A percentile compares a stretch with the other conserved stretches of the same genome.
Conservation (phyloP, 2,329 filamentous ascomycete genomes). For the Botrytis aclada region DNA sequence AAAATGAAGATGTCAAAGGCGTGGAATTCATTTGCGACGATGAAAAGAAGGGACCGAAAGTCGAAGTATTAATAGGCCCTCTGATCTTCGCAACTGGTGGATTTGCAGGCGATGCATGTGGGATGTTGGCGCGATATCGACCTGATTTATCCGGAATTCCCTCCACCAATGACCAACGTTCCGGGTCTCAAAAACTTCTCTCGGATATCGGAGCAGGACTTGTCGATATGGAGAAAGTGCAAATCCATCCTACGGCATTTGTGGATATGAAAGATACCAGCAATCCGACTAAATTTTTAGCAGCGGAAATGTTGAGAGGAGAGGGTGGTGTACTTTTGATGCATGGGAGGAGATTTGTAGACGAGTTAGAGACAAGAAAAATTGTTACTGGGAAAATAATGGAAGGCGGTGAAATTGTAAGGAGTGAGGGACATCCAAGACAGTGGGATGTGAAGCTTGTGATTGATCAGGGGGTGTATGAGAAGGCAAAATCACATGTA, state of each 20-base stretch:
- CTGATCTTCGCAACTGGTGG: conserved; percentile 61
- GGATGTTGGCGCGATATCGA: conserved; percentile 53
- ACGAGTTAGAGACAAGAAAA: conserved; percentile 60
- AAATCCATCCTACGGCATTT: conserved; percentile 65
- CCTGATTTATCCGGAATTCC: conserved; percentile 58
- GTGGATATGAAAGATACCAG: conserved; percentile 49
- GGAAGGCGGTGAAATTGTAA: conserved; percentile 30
- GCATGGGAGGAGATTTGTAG: conserved; percentile 53
- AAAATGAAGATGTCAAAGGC: conserved; percentile 44
- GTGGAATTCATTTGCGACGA: conserved; percentile 47
- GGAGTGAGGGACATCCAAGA: conserved; percentile 36
- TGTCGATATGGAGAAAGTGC: conserved; percentile 51
- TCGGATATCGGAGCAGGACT: conserved; percentile 42
- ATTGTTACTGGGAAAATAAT: conserved; percentile 54
- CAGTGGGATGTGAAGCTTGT: conserved; percentile 60
- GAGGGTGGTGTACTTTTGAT: conserved; percentile 58
- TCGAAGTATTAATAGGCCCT: conserved; percentile 45
- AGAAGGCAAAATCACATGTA: conserved; percentile 52
- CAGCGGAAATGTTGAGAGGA: conserved; percentile 60
- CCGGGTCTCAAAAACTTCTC: conserved; percentile 50
- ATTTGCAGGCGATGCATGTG: conserved; percentile 59
- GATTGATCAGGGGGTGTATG: conserved; percentile 56
- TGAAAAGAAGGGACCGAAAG: conserved; percentile 12
- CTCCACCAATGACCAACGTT: conserved; percentile 59
- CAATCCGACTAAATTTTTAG: conserved; percentile 57